Conservation (phyloP, 192 early-diverging fungal genomes). For the Coemansia sp. region DNA sequence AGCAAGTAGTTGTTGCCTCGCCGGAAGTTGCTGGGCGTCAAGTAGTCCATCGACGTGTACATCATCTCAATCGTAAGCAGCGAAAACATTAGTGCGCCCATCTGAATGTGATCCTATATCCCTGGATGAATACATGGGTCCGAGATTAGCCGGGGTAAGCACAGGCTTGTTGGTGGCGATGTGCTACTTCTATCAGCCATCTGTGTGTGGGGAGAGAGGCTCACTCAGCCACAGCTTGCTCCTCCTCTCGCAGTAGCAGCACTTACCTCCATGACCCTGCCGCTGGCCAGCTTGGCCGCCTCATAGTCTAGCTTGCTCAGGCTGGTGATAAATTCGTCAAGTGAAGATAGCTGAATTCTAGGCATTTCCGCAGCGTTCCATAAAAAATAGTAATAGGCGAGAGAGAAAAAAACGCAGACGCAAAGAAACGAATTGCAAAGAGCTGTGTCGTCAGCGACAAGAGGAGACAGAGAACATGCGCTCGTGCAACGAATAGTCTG, state of each 20-base stretch:
- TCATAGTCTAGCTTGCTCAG: slow-evolving; percentile 52
- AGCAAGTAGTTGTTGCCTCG: slow-evolving; percentile 46
- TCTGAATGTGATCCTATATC: slow-evolving; percentile 45
- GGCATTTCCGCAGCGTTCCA: slow-evolving; percentile 26
- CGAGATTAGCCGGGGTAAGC: not conserved
- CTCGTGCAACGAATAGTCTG: not conserved
- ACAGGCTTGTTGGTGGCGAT: not conserved
- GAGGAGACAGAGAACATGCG: not conserved
- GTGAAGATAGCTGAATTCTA: slow-evolving; percentile 43
- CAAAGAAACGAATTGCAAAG: not conserved
- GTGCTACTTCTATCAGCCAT: no score
- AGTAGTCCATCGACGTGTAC: slow-evolving; percentile 55
- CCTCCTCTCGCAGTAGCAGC: not conserved
- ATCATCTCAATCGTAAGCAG: slow-evolving; percentile 52
- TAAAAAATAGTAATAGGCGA: slow-evolving; percentile 13
- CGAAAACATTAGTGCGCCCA: slow-evolving; percentile 52
- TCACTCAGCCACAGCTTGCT: not conserved
- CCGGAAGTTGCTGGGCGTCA: slow-evolving; percentile 41
- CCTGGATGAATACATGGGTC: not conserved
- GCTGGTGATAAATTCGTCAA: slow-evolving; percentile 44
- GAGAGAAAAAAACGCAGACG: not conserved
- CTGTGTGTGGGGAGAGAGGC: not conserved
- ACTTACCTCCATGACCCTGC: slow-evolving; percentile 53
- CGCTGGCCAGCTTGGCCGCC: slow-evolving; percentile 44
- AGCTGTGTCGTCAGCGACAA: not conserved